Base-by-base conservation (phyloP, 202 grass and related monocot genomes). In the Carex arenaria region DNA sequence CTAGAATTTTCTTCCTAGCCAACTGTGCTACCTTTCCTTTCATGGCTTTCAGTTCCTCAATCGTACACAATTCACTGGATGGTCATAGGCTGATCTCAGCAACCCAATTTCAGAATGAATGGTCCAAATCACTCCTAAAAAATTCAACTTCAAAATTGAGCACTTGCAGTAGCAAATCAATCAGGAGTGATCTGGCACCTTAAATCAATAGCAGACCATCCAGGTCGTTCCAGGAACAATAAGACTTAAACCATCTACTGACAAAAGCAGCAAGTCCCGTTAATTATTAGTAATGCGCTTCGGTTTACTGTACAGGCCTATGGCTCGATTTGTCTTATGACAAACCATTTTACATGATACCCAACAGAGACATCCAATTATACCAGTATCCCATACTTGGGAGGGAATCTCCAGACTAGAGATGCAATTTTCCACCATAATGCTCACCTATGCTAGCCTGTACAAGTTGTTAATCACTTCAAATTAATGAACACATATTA, bases 381-480 rank as follows among this genome's bases (percentile, higher is more conserved):
- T 28, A 54, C n/a, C 7, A 30, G 43, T 5, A 17, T 76, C 13
- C 49, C 49, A 17, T 3, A 76, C 3, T 15, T 76, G 26, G 52
- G 66, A 74, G n/a, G 52, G 22, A 53, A 34, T 63, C 10, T 18
- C 82, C 40, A 67, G 34, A 36, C 80, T 84, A 90, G 52, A 89
- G 87, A 80, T 78, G 80, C 20, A 91, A 83, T 60, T 45, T 89
- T 14, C 89, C 87, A 40, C 91, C 87, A 9, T 93, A 96, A 79
- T 91, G 61, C 81, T 91, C 88, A 49, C 71, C 87, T 49, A 88
- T 12, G 10, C 85, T 88, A 83, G 92, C 89, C 90, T 88, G 68
- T 65, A 65, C 51, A 40, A 84, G 34, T 65, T 61, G 10, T 53
- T 17, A 38, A 38, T 38, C 36, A 5, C 17, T 26, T 85, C 32